Evolutionary conservation across 2,329 filamentous ascomycete genomes (phyloP), one percentile per base, ranked within the genome.

Genomic region (Eutypa lata): DNA sequence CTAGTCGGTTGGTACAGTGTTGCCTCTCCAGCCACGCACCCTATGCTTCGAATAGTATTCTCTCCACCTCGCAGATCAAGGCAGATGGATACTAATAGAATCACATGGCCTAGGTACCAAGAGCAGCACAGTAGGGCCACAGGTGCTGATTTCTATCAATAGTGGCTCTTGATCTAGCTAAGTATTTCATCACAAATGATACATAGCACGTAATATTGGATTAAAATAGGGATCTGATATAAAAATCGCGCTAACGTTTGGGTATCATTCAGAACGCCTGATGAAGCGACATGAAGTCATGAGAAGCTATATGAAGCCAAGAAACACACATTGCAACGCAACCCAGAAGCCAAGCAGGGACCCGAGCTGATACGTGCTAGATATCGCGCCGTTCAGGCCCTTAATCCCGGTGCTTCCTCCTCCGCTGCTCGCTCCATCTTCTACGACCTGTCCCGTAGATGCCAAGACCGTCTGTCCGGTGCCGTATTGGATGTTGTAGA

Each of bases 401-500:
- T 22, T 24, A 33, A n/a, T 19, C 19, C 21, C 19, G 24, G 28
- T 21, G 8, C 35, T 22, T 24, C 45, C 31, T 22, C 16, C 42
- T 35, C 16, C 42, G 45, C 48, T 24, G 38, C 21, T 40, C 19
- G 26, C 45, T 21, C 47, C 50, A 1, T 47, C 45, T 8, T 58
- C 53, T 21, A 66, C 65, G 28, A 67, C 57, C 49, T 67, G 51
- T 8, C 65, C 64, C 2, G 66, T 63, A 7, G 64, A 61, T 5
- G 73, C 73, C 21, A 71, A 51, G 0, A 73, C 65, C 35, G 64
- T 66, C 49, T 74, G 65, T 46, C 80, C 80, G 16, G 77, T 76
- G 31, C 72, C 73, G 59, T 82, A 83, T 59, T 69, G 63, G 54
- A 83, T 75, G 67, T 83, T 80, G 64, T 73, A 74, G 26, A 83